A percentile compares a stretch with the other conserved stretches of the same genome.
These are phyloP conservation scores for Houttuynia cordata DNA, from an alignment of 164 flowering plant genomes.

Conservation along the genomic window DNA sequence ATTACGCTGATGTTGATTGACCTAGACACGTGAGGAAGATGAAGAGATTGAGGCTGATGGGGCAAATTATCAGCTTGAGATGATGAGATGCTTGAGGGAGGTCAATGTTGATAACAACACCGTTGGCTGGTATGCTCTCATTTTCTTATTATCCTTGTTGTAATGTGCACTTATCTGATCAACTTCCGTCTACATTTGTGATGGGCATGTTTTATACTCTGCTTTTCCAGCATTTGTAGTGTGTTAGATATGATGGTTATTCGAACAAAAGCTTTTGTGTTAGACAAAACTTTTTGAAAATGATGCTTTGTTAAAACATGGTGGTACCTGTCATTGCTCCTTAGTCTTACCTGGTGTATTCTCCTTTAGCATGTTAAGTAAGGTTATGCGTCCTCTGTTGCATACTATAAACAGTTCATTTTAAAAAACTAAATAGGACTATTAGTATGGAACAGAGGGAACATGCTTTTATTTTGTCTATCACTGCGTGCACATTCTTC, in stretches of 20 bases:
- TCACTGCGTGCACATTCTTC: too few relatives aligned
- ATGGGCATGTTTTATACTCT: background rate
- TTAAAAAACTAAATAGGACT: too few relatives aligned
- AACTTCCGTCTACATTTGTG: background rate
- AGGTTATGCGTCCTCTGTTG: too few relatives aligned
- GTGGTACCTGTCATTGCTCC: too few relatives aligned
- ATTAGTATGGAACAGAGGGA: too few relatives aligned
- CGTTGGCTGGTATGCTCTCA: slow-evolving; percentile 39
- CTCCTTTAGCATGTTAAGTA: too few relatives aligned
- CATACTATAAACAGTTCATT: too few relatives aligned
- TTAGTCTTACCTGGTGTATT: too few relatives aligned
- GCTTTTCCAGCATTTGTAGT: background rate
- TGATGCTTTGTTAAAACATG: too few relatives aligned
- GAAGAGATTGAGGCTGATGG: slow-evolving; percentile 99
- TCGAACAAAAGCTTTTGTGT: too few relatives aligned
- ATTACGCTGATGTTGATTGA: background rate
- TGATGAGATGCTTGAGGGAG: slow-evolving; percentile 99
- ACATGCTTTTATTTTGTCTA: too few relatives aligned
- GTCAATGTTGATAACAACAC: slow-evolving; percentile 98
- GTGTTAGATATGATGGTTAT: background rate
- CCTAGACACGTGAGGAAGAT: slow-evolving; percentile 77
- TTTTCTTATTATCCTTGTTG: background rate
- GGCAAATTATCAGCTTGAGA: slow-evolving; percentile 97
- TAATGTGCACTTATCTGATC: background rate
- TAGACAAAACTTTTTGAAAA: too few relatives aligned